Evolutionary conservation across 768 basidiomycete species (phyloP), one percentile per base, ranked within the genome.

Genomic region (Mycena chlorophos): DNA sequence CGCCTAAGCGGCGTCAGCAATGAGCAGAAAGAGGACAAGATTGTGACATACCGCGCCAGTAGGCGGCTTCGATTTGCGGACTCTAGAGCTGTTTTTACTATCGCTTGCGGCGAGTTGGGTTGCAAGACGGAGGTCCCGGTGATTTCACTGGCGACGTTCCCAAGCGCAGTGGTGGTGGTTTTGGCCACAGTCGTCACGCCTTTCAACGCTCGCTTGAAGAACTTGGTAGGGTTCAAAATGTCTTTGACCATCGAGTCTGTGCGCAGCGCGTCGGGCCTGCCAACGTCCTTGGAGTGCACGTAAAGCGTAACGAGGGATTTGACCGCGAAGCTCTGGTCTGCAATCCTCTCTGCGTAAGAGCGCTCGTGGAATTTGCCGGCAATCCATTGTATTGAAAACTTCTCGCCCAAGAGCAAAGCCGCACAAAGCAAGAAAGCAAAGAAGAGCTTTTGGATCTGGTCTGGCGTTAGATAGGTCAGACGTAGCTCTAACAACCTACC

Each of bases 341-440:
- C 75, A 60, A 94, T 90, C 39, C 93, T 85, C 61, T 94, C 92
- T 83, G 73, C 81, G 62, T 88, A 91, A 5, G 85, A 87, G 47
- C 84, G 73, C 66, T 90, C 87, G 66, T 93, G 90, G 69, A 91
- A 93, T 66, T 90, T 89, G 42, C 60, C 78, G 43, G 87, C 87
- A 62, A 96, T 93, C 77, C 85, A 85, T 68, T 95, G 94, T 46
- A 97, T 89, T 14, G 87, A 69, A 56, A 94, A 82, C 66, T 97
- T 97, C 70, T 94, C 92, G 52, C 81, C 86, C 12, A 89, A 77
- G 5, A 94, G 79, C 23, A 93, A 76, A 25, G 79, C 79, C 0
- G 87, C 70, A 65, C 85, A 89, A 46, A 94, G 65, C 65, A 85
- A 80, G 47, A 88, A 67, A 6, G 85, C 89, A 65, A 94, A 93